Percentiles rank a stretch among this genome's conserved stretches.
These are phyloP conservation scores for Podila epicladia DNA, from an alignment of 192 early-diverging fungal species.

Conservation along the genomic window DNA sequence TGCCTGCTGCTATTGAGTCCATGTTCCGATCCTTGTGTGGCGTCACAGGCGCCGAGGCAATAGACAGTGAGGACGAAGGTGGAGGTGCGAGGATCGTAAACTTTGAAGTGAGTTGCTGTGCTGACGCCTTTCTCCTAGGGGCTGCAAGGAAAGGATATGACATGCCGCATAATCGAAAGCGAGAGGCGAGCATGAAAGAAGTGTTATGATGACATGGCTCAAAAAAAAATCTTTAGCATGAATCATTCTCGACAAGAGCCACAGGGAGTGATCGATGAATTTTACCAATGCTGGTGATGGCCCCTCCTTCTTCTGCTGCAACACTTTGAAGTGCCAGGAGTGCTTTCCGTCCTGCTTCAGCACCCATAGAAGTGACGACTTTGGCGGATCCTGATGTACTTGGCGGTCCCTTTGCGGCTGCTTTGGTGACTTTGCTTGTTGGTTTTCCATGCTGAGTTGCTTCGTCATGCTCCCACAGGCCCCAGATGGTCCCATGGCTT, in stretches of 20 bases:
- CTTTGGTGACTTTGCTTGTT: slow-evolving; percentile 26
- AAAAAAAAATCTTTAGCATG: slow-evolving; percentile 2
- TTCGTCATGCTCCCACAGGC: slow-evolving; percentile 47
- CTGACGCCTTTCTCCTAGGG: slow-evolving; percentile 38
- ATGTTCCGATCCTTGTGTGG: slow-evolving; percentile 22
- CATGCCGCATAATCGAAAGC: not conserved
- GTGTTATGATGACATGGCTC: not conserved
- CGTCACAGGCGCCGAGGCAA: slow-evolving; percentile 44
- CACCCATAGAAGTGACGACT: slow-evolving; percentile 44
- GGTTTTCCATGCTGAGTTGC: slow-evolving; percentile 10
- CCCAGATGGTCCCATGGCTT: slow-evolving; percentile 43
- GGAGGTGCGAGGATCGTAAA: slow-evolving; percentile 44
- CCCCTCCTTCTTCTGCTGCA: slow-evolving; percentile 33
- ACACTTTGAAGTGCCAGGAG: slow-evolving; percentile 46
- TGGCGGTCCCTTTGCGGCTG: slow-evolving; percentile 38
- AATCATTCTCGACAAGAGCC: not conserved
- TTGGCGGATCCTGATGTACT: slow-evolving; percentile 48
- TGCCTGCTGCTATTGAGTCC: slow-evolving; percentile 14
- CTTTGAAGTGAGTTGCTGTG: slow-evolving; percentile 44
- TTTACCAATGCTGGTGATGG: slow-evolving; percentile 36
- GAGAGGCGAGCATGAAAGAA: too few relatives aligned
- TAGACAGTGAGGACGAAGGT: slow-evolving; percentile 20
- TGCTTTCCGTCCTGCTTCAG: slow-evolving; percentile 43
- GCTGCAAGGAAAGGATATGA: not conserved
- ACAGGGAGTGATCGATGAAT: not conserved